These are phyloP conservation scores for Passalora sequoiae DNA, from an alignment of 2,329 filamentous ascomycete genomes.

Conservation along the genomic window DNA sequence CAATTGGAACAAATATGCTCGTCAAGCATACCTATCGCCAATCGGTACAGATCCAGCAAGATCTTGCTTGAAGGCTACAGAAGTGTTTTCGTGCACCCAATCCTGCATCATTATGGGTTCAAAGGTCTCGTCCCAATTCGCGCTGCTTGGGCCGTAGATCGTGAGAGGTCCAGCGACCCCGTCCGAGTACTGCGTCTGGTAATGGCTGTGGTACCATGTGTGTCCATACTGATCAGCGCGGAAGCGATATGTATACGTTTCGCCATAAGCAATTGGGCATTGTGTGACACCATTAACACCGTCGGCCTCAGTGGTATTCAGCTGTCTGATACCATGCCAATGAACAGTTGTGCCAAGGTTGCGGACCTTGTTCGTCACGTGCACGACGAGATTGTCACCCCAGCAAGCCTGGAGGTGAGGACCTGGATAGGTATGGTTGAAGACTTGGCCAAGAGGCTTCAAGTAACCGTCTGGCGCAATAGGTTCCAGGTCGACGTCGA, in stretches of 20 bases:
- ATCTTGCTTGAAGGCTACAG: slow-evolving; percentile 15
- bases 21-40: slow-evolving; percentile 5
- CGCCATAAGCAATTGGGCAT: slow-evolving; percentile 59
- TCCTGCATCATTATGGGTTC: slow-evolving; percentile 23
- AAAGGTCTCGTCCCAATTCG: slow-evolving; percentile 35
- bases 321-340: slow-evolving; percentile 50
- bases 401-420: slow-evolving; percentile 43
- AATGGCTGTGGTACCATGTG: slow-evolving; percentile 37
- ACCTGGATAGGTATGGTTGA: slow-evolving; percentile 46
- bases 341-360: slow-evolving; percentile 49
- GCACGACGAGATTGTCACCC: slow-evolving; percentile 17
- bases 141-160: slow-evolving; percentile 37
- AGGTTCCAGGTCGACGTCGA: slow-evolving; percentile 38
- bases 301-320: slow-evolving; percentile 51
- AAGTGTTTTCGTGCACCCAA: slow-evolving; percentile 18
- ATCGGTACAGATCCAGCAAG: slow-evolving; percentile 32
- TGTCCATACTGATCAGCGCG: slow-evolving; percentile 31
- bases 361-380: slow-evolving; percentile 34
- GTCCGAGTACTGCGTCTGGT: slow-evolving; percentile 39
- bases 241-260: slow-evolving; percentile 41
- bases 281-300: slow-evolving; percentile 52
- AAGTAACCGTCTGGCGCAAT: slow-evolving; percentile 33
- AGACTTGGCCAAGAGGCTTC: slow-evolving; percentile 17
- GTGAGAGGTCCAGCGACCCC: slow-evolving; percentile 38
- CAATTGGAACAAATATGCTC: not conserved